Evolutionary conservation across 2,329 filamentous ascomycete species (phyloP), one percentile per base, ranked within the genome.

Genomic region (Aspergillus luchuensis): DNA sequence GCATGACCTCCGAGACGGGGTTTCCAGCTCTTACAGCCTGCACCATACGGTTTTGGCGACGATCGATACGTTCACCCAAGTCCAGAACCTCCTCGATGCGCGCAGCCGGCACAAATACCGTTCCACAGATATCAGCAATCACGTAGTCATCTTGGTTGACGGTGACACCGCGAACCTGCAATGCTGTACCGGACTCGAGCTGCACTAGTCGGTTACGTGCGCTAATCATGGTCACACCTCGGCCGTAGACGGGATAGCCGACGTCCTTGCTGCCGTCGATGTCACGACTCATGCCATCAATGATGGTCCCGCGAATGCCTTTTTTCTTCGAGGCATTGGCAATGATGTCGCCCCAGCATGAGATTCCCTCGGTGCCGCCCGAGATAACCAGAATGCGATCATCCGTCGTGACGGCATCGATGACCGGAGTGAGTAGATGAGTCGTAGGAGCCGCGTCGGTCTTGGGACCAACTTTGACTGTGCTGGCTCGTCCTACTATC

Each of bases 191-290:
- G 49, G 41, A 78, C 65, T 58, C 76, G 63, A 60, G 58, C 57
- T 72, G 69, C 59, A 75, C 71, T n/a, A 74, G n/a, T 45, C 71
- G 61, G 25, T 71, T 71, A 10, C 71, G 70, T 4, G 70, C 72
- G 49, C 73, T 74, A 56, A 75, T 68, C 69, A 75, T 75, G 0
- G 67, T 71, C 7, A 72, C 67, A 0, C 72, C 72, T 2, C 69
- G 67, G 36, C 74, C 73, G 54, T 70, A 76, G 5, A 76, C 70
- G 10, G 74, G 73, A 57, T 74, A 76, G 19, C 67, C 64, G 17
- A 70, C 63, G 0, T 74, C 70, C 1, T 71, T 70, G 38, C 72
- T 71, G 5, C 73, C 74, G 36, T 75, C 71, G 10, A 76, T 74
- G 13, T 74, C 72, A 6, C 72, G 71, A 38, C 71, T 69, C 68